phyloP scores from a whole-genome alignment of 2,329 filamentous ascomycete species.

The Tolypocladium tropicale region DNA sequence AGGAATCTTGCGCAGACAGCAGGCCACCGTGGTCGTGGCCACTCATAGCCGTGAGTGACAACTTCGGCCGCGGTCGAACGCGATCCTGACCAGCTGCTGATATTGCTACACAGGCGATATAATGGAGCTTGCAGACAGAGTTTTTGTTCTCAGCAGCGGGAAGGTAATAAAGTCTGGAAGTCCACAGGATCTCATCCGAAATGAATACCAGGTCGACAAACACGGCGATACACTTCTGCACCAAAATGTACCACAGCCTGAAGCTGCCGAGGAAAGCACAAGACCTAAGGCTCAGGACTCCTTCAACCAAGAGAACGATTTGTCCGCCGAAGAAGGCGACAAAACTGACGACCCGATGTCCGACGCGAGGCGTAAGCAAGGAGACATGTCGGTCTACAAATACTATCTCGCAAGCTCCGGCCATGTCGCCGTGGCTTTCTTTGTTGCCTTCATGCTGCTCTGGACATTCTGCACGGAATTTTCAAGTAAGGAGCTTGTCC shows the following conservation, averaged over 20 bases:
- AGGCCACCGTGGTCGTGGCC: neutral
- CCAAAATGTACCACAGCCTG: neutral
- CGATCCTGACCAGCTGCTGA: neutral
- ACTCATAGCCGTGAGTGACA: neutral
- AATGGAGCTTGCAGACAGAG: neutral
- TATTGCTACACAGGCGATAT: neutral
- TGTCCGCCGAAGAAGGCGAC: neutral
- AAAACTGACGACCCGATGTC: neutral
- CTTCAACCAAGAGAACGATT: neutral
- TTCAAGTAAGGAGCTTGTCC: neutral
- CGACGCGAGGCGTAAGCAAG: neutral
- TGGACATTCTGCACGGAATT: neutral
- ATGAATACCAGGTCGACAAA: neutral
- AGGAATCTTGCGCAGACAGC: neutral
- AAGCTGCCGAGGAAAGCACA: neutral
- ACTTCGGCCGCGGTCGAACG: neutral
- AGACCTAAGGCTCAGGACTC: neutral
- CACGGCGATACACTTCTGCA: neutral
- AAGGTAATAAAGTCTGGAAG: neutral
- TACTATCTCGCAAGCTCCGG: neutral
- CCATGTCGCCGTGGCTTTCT: neutral
- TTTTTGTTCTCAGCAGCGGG: neutral
- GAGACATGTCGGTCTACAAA: neutral
- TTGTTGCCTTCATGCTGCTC: neutral
- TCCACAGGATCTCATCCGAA: neutral